Evolutionary conservation across 2,329 filamentous ascomycete genomes (phyloP), one percentile per base, ranked within the genome.

Genomic region (Sclerotinia borealis): DNA sequence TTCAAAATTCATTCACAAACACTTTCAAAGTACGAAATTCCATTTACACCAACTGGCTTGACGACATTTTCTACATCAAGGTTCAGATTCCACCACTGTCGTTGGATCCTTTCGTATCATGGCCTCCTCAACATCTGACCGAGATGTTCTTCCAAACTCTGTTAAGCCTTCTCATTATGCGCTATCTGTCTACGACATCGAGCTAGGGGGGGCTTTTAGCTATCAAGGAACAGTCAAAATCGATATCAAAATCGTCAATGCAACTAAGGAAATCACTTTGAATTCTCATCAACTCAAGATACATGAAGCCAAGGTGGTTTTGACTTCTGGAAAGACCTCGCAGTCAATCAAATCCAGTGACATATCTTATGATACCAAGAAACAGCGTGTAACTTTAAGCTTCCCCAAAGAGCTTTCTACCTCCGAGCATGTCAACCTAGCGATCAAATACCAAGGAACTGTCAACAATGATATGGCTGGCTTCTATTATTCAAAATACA

Each of bases 401-500:
- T 96, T 99, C 75, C 78, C 85, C 39, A 81, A 90, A 68, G 87
- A 90, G 72, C 79, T 97, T 39, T 83, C 87, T 22, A 80, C 84
- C 37, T 83, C 88, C 29, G 81, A 86, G 65, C 86, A 90, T 74
- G 87, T 88, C 29, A 75, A 81, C 6, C 77, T 96, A 48, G 80
- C 82, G 52, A 84, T 96, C 73, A 82, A 85, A 25, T 96, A 95
- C 73, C 83, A 89, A 71, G 93, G 91, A 65, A 87, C 83, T 64
- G 89, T 96, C 77, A 96, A 96, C 80, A 91, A 91, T 74, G 85
- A 89, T 68, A 96, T 96, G 92, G 89, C 91, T 64, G 92, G 93
- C 47, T 96, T 96, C 81, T 96, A 95, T 78, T 87, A 92, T 68
- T 93, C 91, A 73, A 92, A 95, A 79, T 99, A 99, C 79, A 96